Evolutionary conservation across 2,329 filamentous ascomycete species (phyloP).

Genomic region (Paecilomyces sp.): DNA sequence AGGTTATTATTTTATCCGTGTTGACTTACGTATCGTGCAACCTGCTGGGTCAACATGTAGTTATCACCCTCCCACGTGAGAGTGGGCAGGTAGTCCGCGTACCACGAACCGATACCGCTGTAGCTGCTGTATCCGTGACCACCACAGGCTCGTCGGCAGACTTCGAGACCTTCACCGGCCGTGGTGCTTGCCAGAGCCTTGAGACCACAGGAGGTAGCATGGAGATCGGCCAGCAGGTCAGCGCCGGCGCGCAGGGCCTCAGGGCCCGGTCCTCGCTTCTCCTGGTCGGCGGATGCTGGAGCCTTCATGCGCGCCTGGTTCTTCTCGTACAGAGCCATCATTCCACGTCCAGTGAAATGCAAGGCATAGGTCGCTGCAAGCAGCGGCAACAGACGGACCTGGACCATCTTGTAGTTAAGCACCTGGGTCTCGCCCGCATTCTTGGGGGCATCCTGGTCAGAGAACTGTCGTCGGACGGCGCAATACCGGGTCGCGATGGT

Average conservation of each 20-base stretch:
- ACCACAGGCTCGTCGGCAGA: constrained; percentile 67
- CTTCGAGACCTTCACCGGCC: constrained; percentile 67
- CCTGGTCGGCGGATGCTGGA: constrained; percentile 36
- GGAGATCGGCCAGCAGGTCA: constrained; percentile 60
- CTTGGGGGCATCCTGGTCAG: constrained; percentile 61
- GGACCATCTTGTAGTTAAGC: constrained; percentile 75
- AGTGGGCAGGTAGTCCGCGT: constrained; percentile 67
- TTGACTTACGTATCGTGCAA: constrained; percentile 55
- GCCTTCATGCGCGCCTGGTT: constrained; percentile 62
- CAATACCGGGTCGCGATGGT: constrained; percentile 72
- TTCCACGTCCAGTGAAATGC: constrained; percentile 69
- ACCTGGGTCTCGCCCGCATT: constrained; percentile 63
- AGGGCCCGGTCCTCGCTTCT: constrained; percentile 54
- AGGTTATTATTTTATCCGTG: neutral
- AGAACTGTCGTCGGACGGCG: constrained; percentile 68
- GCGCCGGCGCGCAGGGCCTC: constrained; percentile 59
- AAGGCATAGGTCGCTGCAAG: constrained; percentile 70
- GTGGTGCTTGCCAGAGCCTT: constrained; percentile 67
- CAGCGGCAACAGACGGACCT: constrained; percentile 64
- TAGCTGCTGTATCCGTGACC: constrained; percentile 71
- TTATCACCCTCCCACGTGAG: constrained; percentile 72
- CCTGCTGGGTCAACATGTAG: constrained; percentile 77
- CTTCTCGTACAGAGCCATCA: constrained; percentile 67
- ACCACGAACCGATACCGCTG: constrained; percentile 68
- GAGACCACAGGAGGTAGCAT: constrained; percentile 68